Base-by-base conservation (phyloP, 2,329 filamentous ascomycete genomes). In the Ceratocystis huliohia region DNA sequence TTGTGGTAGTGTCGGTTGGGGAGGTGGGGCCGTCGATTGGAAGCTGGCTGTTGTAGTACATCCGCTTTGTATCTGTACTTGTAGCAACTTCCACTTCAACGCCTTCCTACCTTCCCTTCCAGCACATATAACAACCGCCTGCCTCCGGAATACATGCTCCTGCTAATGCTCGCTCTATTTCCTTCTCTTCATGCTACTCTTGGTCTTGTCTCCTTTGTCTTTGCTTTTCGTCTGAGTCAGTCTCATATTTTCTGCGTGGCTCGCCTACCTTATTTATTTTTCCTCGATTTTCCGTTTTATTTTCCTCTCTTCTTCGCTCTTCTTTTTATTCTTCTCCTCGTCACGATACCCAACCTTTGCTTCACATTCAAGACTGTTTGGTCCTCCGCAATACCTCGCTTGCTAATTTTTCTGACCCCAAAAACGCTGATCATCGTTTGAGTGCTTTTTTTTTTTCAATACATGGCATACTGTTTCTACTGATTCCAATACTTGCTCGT, bases 161-260 rank as follows among this genome's bases (percentile, higher is more conserved):
- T 41, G 13, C 10, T 41, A 15, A 15, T 41, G 1, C 37, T 41
- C 37, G 10, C 1, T 41, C 37, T 13, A 15, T 41, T 41, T 41
- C 13, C 37, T 41, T 41, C 37, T 41, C 37, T 41, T 41, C 37
- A 41, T 41, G 37, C 37, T 41, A 13, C 46, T 48, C 20, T 22
- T 53, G 48, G 22, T 28, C 48, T 8, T 59, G 56, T 59, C 15
- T 41, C 56, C 30, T 33, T 30, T 30, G 3, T 59, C 17, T 37
- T 59, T 59, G n/a, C 56, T 59, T 59, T 7, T 59, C 15, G 28
- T 37, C 30, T 59, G 56, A 59, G 56, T 59, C 56, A 59, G 15
- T 30, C 28, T 33, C 20, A 53, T 53, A 41, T 28, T 22, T 15
- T 8, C 20, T 20, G 46, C 46, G 15, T 28, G 4, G 20, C 48